A percentile compares a stretch with the other conserved stretches of the same genome.
phyloP scores from a whole-genome alignment of 2,329 filamentous ascomycete species.

The Colletotrichum falcatum region DNA sequence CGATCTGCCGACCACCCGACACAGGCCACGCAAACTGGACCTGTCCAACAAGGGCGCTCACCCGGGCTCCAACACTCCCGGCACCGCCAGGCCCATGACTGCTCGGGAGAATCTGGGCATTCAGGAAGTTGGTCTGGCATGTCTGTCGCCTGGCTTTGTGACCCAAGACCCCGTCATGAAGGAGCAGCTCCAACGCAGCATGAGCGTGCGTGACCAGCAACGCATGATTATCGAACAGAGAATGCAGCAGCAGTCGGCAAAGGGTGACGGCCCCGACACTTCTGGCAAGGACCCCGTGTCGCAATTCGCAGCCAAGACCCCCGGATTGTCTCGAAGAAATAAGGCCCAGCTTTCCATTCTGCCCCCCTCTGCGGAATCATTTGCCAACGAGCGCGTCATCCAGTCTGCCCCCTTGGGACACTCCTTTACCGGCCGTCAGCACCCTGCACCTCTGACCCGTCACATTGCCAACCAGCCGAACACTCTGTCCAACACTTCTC shows the following conservation, averaged over 20 bases:
- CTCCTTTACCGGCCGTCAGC: conserved; percentile 91
- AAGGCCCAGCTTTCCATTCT: conserved; percentile 93
- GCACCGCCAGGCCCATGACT: conserved; percentile 80
- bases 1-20: conserved; percentile 76
- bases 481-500: conserved; percentile 84
- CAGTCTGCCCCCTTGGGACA: conserved; percentile 96
- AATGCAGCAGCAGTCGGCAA: conserved; percentile 87
- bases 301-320: conserved; percentile 75
- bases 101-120: conserved; percentile 84
- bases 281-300: conserved; percentile 60
- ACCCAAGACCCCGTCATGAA: conserved; percentile 98
- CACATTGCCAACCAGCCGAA: conserved; percentile 86
- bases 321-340: conserved; percentile 78
- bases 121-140: conserved; percentile 93
- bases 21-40: conserved; percentile 82
- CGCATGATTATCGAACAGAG: conserved; percentile 93
- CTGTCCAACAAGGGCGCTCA: conserved; percentile 72
- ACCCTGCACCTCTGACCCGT: conserved; percentile 79
- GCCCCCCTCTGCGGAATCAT: conserved; percentile 91
- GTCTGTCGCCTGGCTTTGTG: conserved; percentile 93
- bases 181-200: conserved; percentile 92
- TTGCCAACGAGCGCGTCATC: conserved; percentile 93
- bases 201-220: conserved; percentile 94
- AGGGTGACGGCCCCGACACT: conserved; percentile 73
- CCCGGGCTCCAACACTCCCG: conserved; percentile 64